phyloP scores from a whole-genome alignment of 306 rosid genomes.

The Cicer yamashitae region DNA sequence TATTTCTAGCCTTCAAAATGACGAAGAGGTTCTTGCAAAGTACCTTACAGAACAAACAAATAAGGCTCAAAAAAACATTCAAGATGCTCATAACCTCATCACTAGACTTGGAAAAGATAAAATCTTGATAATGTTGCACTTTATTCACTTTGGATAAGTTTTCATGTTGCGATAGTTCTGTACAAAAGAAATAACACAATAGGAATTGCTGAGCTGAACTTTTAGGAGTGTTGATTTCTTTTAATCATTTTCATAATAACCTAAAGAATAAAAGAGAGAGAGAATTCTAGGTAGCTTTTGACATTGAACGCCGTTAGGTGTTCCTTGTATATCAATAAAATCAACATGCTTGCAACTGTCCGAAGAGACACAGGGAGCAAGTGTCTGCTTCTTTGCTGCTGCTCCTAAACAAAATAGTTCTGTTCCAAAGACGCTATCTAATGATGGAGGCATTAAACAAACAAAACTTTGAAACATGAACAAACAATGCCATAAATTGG shows the following conservation, averaged over 20 bases:
- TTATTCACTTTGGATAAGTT: constrained; percentile 32
- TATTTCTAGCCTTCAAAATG: constrained; percentile 69
- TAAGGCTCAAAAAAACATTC: constrained; percentile 72
- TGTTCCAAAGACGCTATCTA: background rate
- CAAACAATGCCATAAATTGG: too few relatives aligned
- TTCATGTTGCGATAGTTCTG: constrained; percentile 30
- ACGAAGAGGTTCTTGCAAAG: constrained; percentile 65
- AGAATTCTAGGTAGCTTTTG: background rate
- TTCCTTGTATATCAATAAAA: constrained; percentile 5
- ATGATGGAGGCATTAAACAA: background rate
- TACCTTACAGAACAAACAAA: constrained; percentile 67
- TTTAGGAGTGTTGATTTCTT: constrained; percentile 8
- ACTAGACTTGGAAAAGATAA: constrained; percentile 58
- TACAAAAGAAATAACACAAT: constrained; percentile 39
- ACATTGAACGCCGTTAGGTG: background rate
- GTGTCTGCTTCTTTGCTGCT: too few relatives aligned
- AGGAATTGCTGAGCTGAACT: background rate
- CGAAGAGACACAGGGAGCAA: too few relatives aligned
- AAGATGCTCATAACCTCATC: constrained; percentile 81
- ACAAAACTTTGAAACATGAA: background rate
- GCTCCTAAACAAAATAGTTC: background rate
- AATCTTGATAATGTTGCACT: constrained; percentile 15
- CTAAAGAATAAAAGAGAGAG: background rate
- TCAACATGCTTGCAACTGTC: background rate
- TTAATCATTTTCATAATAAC: constrained; percentile 10